phyloP scores from a whole-genome alignment of 2,329 filamentous ascomycete species.

The Alternaria arbusti region DNA sequence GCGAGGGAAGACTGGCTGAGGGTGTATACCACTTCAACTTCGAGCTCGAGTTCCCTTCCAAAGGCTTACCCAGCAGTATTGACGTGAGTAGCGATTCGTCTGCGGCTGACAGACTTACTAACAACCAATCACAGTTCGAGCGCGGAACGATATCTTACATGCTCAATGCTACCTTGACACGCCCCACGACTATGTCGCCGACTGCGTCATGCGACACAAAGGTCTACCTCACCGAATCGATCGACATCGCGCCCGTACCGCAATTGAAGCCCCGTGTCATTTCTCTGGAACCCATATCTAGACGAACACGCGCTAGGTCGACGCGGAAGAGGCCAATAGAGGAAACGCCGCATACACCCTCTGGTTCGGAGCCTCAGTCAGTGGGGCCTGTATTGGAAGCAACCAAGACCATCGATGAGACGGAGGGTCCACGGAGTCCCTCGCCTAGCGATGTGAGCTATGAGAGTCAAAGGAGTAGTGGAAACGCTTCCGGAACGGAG shows the following conservation, averaged over 20 bases:
- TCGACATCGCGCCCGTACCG: slow-evolving; percentile 80
- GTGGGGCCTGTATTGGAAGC: slow-evolving; percentile 27
- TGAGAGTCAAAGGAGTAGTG: slow-evolving; percentile 63
- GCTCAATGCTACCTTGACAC: slow-evolving; percentile 86
- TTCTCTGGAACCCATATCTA: slow-evolving; percentile 85
- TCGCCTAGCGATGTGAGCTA: slow-evolving; percentile 57
- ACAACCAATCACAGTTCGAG: slow-evolving; percentile 74
- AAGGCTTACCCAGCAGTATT: slow-evolving; percentile 85
- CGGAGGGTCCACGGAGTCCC: slow-evolving; percentile 49
- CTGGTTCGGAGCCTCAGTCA: slow-evolving; percentile 26
- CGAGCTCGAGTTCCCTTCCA: slow-evolving; percentile 71
- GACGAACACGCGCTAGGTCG: slow-evolving; percentile 67
- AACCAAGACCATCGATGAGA: slow-evolving; percentile 37
- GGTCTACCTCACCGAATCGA: slow-evolving; percentile 77
- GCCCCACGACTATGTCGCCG: slow-evolving; percentile 83
- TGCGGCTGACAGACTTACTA: slow-evolving; percentile 18
- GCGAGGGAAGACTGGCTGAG: slow-evolving; percentile 75
- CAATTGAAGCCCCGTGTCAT: slow-evolving; percentile 82
- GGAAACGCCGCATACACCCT: slow-evolving; percentile 19
- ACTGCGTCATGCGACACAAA: slow-evolving; percentile 81
- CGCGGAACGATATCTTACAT: slow-evolving; percentile 91
- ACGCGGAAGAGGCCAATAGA: slow-evolving; percentile 31
- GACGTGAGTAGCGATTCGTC: slow-evolving; percentile 67
- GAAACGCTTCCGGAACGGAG: slow-evolving; percentile 54
- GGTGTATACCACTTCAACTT: slow-evolving; percentile 83